Evolutionary conservation across 2,329 filamentous ascomycete genomes (phyloP).

Genomic region (Lojkania enalia): DNA sequence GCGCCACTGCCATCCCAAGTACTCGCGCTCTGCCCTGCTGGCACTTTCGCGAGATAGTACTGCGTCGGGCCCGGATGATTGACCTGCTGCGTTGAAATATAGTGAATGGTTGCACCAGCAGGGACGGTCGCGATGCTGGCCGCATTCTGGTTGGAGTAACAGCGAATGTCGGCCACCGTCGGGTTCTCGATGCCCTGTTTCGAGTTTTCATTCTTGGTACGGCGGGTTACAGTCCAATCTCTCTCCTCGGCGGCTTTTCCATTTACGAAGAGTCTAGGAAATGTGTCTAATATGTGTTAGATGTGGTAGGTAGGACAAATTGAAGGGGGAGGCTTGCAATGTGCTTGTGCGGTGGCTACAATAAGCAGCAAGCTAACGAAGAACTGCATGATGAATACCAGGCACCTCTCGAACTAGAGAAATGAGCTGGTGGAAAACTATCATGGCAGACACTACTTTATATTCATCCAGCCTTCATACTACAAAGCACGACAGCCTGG

Average conservation of each 20-base stretch:
- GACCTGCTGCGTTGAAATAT: conserved; percentile 35
- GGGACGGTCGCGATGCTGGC: conserved; percentile 26
- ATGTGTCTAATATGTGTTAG: conserved; percentile 22
- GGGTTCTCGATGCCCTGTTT: conserved; percentile 38
- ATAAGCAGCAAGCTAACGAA: conserved; percentile 20
- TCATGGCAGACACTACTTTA: no score
- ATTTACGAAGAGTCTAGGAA: conserved; percentile 31
- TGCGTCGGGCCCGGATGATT: conserved; percentile 37
- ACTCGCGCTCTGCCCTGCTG: conserved; percentile 22
- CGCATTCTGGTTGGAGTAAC: conserved; percentile 27
- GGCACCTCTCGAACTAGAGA: no score
- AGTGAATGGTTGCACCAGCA: conserved; percentile 32
- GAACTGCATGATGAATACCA: conserved; percentile 23
- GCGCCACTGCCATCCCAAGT: conserved; percentile 33
- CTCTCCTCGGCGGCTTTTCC: conserved; percentile 25
- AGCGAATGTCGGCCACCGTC: conserved; percentile 32
- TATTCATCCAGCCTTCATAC: no score
- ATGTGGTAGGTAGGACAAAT: conserved; percentile 1
- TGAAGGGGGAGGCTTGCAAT: conserved; percentile 26
- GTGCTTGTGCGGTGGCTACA: conserved; percentile 25
- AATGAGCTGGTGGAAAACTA: no score
- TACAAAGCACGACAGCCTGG: no score
- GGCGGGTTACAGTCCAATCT: conserved; percentile 31
- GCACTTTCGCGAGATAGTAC: conserved; percentile 36
- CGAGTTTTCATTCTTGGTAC: conserved; percentile 33